Base-by-base conservation (phyloP, 208 protist species). In the Acanthamoeba royreba region DNA sequence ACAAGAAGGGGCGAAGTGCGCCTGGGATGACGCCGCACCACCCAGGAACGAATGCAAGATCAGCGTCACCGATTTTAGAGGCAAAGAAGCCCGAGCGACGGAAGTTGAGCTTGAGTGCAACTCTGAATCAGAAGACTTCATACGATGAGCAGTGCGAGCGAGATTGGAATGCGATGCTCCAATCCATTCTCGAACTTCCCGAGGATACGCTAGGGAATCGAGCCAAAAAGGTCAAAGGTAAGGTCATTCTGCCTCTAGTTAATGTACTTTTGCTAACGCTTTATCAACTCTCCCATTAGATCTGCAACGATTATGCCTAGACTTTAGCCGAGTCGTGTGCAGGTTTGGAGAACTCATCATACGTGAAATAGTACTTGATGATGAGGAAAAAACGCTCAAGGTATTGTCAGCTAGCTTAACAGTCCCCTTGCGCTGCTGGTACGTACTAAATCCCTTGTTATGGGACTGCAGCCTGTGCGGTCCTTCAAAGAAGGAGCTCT, bases 111-210 rank as follows among this genome's bases (percentile, higher is more conserved):
- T 52, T 90, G 83, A 90, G 83, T 35, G 83, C 83, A 11, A 66
- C 83, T 19, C 83, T 90, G 22, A 90, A 90, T 17, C 83, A 90
- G 49, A 66, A 90, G 55, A 90, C 83, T 45, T 66, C 52, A 25
- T 90, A 90, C 40, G 83, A 90, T 33, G 55, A 13, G 25, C n/a
- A 90, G 49, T 58, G 55, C 43, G 83, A 79, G 15, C 55, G 87
- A 22, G 87, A 92, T 42, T 92, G 87, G 87, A 92, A 92, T 42
- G 58, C 40, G 40, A 17, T 81, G 42, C 47, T 92, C 22, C 87
- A 92, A 38, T 45, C 87, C 17, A 79, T 79, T 15, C 87, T 92
- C 58, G 87, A 92, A 38, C 22, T 92, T 31, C 87, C 61, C 8
- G 58, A 53, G 58, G 49, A 79, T 42, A 79, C 87, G 61, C 87